These are phyloP conservation scores for Macrolepiota fuliginosa DNA, from an alignment of 768 basidiomycete species.

Conservation along the genomic window DNA sequence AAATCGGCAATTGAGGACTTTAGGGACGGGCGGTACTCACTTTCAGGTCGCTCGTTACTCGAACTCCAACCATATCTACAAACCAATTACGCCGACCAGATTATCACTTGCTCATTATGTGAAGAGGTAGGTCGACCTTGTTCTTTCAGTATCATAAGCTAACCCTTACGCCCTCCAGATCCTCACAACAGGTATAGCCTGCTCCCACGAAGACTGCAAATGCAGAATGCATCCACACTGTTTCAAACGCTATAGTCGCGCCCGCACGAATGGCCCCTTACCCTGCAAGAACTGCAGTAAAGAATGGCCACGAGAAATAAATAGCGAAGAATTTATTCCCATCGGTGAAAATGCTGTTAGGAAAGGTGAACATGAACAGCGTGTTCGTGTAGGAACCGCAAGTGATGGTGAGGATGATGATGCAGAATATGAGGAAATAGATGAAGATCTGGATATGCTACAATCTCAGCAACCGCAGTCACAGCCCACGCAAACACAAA, in stretches of 20 bases:
- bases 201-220: conserved; percentile 60
- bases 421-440: conserved; percentile 31
- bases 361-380: conserved; percentile 53
- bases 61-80: conserved; percentile 77
- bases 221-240: conserved; percentile 65
- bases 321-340: conserved; percentile 42
- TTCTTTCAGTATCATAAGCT: background rate
- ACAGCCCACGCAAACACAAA: conserved; percentile 3
- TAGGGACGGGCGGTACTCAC: conserved; percentile 69
- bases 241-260: conserved; percentile 45
- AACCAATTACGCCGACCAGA: conserved; percentile 67
- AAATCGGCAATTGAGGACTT: background rate
- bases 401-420: conserved; percentile 44
- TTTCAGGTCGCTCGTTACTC: conserved; percentile 70
- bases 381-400: conserved; percentile 27
- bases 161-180: conserved; percentile 38
- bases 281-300: conserved; percentile 56
- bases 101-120: conserved; percentile 73
- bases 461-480: conserved; percentile 22
- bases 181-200: conserved; percentile 66
- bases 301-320: conserved; percentile 59
- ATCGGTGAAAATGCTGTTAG: conserved; percentile 71
- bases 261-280: conserved; percentile 21
- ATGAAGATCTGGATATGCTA: conserved; percentile 39
- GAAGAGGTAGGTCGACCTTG: conserved; percentile 46